Base-by-base conservation (phyloP, 2,329 filamentous ascomycete species). In the Penicillium capsulatum region DNA sequence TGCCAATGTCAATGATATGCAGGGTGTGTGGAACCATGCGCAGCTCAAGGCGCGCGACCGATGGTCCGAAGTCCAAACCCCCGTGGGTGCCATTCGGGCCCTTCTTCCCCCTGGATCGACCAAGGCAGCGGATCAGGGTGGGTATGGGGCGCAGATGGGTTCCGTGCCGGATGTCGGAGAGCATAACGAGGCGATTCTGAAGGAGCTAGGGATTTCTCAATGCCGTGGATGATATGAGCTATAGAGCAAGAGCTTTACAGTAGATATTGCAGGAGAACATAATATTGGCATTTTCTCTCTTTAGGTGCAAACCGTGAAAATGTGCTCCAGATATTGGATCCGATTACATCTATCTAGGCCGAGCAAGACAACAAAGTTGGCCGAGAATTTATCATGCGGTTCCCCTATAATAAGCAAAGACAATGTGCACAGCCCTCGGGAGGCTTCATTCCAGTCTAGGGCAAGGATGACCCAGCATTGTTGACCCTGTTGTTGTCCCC, bases 1-100 rank as follows among this genome's bases (percentile, higher is more conserved):
- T 47, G 74, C 75, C 3, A 74, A 68, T 24, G 66, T 79, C 15
- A 77, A 76, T 38, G 68, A 75, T 31, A 76, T 79, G 73, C 61
- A 72, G 8, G 72, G 65, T 3, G 64, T 79, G 0, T 78, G 75
- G 75, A 56, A 70, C 0, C 76, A 79, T 44, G 70, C 70, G 1
- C 76, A 78, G 44, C 62, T 79, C 0, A 54, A 61, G 29, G 74
- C 74, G 1, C 59, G 76, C n/a, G 57, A 61, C 0, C 60, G 76
- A 8, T 79, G 75, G 74, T 68, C 70, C 0, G 58, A 75, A 34
- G 62, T 79, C 8, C 55, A 72, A 13, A 77, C 71, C 0, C 65
- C 72, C 0, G 59, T 50, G 2, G 74, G 76, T 0, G 48, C 14
- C 3, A 64, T 79, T 11, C 69, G 71, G 2, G 71, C 74, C 1